Evolutionary conservation across 495 filamentous ascomycete species (phyloP).

Genomic region (Clavariopsis aquatica): DNA sequence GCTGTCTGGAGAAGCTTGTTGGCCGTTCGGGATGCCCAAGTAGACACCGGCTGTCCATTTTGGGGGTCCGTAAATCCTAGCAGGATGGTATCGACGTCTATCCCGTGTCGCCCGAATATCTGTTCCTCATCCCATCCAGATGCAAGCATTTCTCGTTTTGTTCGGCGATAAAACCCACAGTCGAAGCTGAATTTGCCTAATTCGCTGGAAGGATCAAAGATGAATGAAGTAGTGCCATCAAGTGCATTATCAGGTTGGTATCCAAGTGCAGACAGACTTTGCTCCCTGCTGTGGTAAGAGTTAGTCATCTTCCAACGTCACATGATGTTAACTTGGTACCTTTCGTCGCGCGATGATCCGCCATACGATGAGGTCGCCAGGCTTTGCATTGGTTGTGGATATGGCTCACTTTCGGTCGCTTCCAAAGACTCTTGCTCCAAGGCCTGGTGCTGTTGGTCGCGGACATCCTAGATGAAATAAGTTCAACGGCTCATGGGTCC

Average conservation of each 20-base stretch:
- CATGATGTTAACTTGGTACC: constrained; percentile 9
- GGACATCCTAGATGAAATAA: constrained; percentile 7
- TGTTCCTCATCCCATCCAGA: constrained; percentile 32
- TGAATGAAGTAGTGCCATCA: constrained; percentile 1
- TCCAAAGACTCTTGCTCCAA: constrained; percentile 5
- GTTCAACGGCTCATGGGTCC: not conserved
- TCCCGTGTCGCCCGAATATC: constrained; percentile 29
- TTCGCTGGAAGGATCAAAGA: constrained; percentile 6
- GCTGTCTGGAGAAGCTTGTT: constrained; percentile 18
- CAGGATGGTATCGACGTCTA: constrained; percentile 33
- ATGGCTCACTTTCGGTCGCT: constrained; percentile 12
- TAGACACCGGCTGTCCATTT: constrained; percentile 28
- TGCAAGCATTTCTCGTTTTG: constrained; percentile 32
- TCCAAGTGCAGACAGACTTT: constrained; percentile 13
- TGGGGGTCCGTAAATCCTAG: constrained; percentile 29
- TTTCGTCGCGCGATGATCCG: constrained; percentile 29
- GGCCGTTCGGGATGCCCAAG: constrained; percentile 27
- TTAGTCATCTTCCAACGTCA: constrained; percentile 6
- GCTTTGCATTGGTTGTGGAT: constrained; percentile 10
- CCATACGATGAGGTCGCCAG: constrained; percentile 28
- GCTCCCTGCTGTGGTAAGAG: constrained; percentile 17
- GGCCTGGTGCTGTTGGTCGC: constrained; percentile 3
- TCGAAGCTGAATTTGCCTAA: constrained; percentile 34
- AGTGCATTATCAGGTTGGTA: constrained; percentile 12
- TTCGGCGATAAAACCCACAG: constrained; percentile 30